Percentiles rank a stretch among this genome's conserved stretches.
These are phyloP conservation scores for Debaryomyces castellii DNA, from an alignment of 805 yeast species.

Conservation along the genomic window DNA sequence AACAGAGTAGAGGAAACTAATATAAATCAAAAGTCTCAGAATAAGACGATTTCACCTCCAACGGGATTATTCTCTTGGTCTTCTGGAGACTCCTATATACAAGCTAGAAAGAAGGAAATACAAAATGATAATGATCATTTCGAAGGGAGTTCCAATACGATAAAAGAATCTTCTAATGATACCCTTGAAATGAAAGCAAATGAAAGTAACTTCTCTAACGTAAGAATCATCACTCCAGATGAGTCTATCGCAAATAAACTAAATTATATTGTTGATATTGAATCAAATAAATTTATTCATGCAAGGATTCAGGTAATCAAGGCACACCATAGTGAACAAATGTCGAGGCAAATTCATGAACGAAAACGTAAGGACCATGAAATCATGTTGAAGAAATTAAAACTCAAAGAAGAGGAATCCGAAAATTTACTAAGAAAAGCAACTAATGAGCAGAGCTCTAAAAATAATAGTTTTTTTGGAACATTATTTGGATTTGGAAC, in stretches of 20 bases:
- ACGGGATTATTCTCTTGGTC: constrained; percentile 45
- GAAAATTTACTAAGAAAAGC: constrained; percentile 30
- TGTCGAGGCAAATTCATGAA: constrained; percentile 34
- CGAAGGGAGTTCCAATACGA: background rate
- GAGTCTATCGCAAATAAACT: constrained; percentile 24
- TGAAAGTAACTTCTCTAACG: constrained; percentile 1
- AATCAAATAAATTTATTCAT: constrained; percentile 37
- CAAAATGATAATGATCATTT: constrained; percentile 4
- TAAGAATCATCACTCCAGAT: constrained; percentile 14
- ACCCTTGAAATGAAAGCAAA: constrained; percentile 1
- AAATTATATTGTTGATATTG: constrained; percentile 30
- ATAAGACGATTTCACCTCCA: constrained; percentile 10
- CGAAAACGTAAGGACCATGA: constrained; percentile 42
- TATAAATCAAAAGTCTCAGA: background rate
- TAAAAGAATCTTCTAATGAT: background rate
- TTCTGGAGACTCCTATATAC: constrained; percentile 39
- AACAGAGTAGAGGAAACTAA: constrained; percentile 5
- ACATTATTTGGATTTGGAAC: constrained; percentile 26
- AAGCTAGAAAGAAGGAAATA: constrained; percentile 28
- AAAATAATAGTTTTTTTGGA: constrained; percentile 29
- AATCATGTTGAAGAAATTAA: constrained; percentile 30
- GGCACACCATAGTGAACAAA: constrained; percentile 38
- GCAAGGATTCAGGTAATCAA: constrained; percentile 37
- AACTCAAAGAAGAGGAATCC: constrained; percentile 38
- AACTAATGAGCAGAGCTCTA: constrained; percentile 19